A percentile compares a stretch with the other conserved stretches of the same genome.
These are phyloP conservation scores for Arthrobotrys megalospora DNA, from an alignment of 2,329 filamentous ascomycete species.

Conservation along the genomic window DNA sequence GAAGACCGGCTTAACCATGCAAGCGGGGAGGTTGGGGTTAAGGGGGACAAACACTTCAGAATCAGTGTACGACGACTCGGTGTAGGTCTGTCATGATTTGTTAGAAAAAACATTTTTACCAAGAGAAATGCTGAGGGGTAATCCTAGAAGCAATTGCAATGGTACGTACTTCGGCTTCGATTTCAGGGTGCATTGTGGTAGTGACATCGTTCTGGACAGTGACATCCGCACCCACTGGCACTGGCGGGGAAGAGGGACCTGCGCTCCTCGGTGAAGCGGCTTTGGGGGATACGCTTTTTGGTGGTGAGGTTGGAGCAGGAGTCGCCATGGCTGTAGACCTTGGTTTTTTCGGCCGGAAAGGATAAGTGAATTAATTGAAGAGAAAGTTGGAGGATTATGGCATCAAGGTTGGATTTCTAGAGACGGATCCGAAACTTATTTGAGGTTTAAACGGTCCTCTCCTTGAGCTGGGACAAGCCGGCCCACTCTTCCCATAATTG, in stretches of 20 bases:
- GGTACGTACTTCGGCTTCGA: conserved; percentile 43
- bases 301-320: conserved; percentile 20
- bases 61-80: conserved; percentile 27
- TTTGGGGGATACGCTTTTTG: conserved; percentile 14
- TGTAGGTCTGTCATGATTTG: conserved; percentile 17
- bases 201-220: conserved; percentile 31
- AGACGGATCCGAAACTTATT: conserved; percentile 1
- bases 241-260: conserved; percentile 15
- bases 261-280: conserved; percentile 9
- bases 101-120: conserved; percentile 11
- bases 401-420: background rate
- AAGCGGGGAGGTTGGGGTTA: background rate
- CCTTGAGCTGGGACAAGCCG: background rate
- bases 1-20: background rate
- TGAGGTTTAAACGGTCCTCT: conserved; percentile 16
- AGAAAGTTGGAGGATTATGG: conserved; percentile 9
- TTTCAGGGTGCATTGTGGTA: conserved; percentile 31
- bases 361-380: conserved; percentile 10
- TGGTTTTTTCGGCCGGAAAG: background rate
- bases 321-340: conserved; percentile 16
- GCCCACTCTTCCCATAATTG: conserved; percentile 5
- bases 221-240: conserved; percentile 4
- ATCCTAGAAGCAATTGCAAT: background rate
- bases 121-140: background rate
- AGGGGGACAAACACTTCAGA: conserved; percentile 25